These are phyloP conservation scores for Erodium moschatum DNA, from an alignment of 441 rosid species.

Conservation along the genomic window DNA sequence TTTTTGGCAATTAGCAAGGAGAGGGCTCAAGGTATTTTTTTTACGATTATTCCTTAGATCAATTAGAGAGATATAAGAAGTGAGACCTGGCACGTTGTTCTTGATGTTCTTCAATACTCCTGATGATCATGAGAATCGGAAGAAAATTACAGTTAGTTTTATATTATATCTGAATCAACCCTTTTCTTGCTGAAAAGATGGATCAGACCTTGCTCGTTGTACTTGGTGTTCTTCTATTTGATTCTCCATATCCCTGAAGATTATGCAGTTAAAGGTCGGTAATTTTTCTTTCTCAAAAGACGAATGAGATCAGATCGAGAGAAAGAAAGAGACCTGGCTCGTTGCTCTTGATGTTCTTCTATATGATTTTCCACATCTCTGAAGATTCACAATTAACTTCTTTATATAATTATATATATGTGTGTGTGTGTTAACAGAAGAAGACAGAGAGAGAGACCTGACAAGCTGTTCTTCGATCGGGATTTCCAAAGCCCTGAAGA, in stretches of 20 bases:
- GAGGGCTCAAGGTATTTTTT: too few relatives aligned
- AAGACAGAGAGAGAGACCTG: background rate
- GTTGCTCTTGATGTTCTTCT: constrained; percentile 1
- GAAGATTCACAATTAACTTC: background rate
- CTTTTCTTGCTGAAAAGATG: background rate
- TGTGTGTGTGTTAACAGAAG: too few relatives aligned
- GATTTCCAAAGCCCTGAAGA: background rate
- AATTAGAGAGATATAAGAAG: background rate
- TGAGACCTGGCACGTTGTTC: background rate
- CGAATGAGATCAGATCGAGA: background rate
- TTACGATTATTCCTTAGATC: too few relatives aligned
- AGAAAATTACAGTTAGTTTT: background rate
- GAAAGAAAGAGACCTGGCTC: background rate
- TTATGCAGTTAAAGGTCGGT: background rate
- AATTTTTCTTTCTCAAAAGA: background rate
- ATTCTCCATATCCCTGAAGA: background rate
- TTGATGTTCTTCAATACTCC: background rate
- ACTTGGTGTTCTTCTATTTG: background rate
- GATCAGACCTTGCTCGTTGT: background rate
- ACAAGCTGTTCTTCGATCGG: background rate
- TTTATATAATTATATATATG: too few relatives aligned
- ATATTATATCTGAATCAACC: background rate
- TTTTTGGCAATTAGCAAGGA: too few relatives aligned
- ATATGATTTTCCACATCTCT: background rate
- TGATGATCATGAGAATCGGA: background rate